These are phyloP conservation scores for Suillus lakei DNA, from an alignment of 768 basidiomycete species.

Conservation along the genomic window DNA sequence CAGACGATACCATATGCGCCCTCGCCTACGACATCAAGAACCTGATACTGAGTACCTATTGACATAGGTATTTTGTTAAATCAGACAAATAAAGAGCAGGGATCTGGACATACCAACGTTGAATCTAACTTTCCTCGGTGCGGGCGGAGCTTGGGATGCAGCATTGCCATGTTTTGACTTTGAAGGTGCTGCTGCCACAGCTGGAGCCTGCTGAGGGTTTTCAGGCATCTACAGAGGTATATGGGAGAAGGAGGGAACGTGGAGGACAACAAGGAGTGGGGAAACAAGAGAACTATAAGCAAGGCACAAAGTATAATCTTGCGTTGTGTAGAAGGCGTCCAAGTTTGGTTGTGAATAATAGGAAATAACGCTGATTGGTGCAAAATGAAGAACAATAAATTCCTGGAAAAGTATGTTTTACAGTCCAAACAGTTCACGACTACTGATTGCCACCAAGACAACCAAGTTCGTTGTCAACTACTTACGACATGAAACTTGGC, in stretches of 20 bases:
- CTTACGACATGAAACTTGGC: constrained; percentile 1
- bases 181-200: constrained; percentile 25
- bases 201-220: constrained; percentile 16
- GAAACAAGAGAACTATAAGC: constrained; percentile 9
- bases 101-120: constrained; percentile 67
- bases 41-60: constrained; percentile 78
- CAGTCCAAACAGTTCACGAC: too few relatives aligned
- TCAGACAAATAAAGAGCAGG: background rate
- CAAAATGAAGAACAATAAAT: constrained; percentile 3
- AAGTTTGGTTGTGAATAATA: background rate
- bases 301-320: constrained; percentile 4
- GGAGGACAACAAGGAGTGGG: background rate
- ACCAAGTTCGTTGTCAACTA: constrained; percentile 6
- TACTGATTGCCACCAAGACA: constrained; percentile 9
- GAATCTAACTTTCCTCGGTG: constrained; percentile 86
- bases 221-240: constrained; percentile 30
- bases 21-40: constrained; percentile 87
- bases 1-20: constrained; percentile 96
- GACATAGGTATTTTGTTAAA: background rate
- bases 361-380: background rate
- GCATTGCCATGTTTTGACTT: constrained; percentile 53
- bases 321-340: background rate
- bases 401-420: background rate
- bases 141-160: constrained; percentile 49
- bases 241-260: background rate